Evolutionary conservation across 2,329 filamentous ascomycete species (phyloP).

Genomic region (Diaporthe capsici): DNA sequence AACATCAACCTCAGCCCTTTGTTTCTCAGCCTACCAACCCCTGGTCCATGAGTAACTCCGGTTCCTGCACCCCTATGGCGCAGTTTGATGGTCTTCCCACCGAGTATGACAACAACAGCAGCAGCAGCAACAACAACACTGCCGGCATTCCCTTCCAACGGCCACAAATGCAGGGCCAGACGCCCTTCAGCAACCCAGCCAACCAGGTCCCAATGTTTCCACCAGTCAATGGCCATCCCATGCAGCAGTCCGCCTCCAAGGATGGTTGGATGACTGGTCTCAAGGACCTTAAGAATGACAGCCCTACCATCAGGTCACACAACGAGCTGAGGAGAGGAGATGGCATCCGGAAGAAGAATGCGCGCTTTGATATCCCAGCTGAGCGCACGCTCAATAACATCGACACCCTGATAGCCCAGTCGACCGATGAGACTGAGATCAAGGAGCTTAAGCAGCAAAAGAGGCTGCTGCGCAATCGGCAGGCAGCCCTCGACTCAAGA

Average conservation of each 20-base stretch:
- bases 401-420: slow-evolving; percentile 90
- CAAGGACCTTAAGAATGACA: slow-evolving; percentile 72
- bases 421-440: slow-evolving; percentile 91
- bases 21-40: slow-evolving; percentile 58
- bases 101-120: slow-evolving; percentile 64
- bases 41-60: slow-evolving; percentile 78
- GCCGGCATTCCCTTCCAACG: slow-evolving; percentile 65
- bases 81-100: slow-evolving; percentile 74
- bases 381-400: slow-evolving; percentile 96
- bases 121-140: slow-evolving; percentile 45
- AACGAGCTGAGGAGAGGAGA: slow-evolving; percentile 85
- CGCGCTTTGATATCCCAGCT: slow-evolving; percentile 93
- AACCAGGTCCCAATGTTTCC: slow-evolving; percentile 68
- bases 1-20: slow-evolving; percentile 53
- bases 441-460: slow-evolving; percentile 99
- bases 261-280: slow-evolving; percentile 66
- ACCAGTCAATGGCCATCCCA: slow-evolving; percentile 61
- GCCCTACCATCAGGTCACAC: slow-evolving; percentile 78
- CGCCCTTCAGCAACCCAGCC: slow-evolving; percentile 68
- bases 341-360: slow-evolving; percentile 98
- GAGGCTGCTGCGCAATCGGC: slow-evolving; percentile 91
- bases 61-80: slow-evolving; percentile 81
- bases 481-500: slow-evolving; percentile 96
- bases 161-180: slow-evolving; percentile 64
- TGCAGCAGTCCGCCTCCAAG: slow-evolving; percentile 70